Evolutionary conservation across 2,329 filamentous ascomycete genomes (phyloP).

Genomic region (Colletotrichum tropicicola): DNA sequence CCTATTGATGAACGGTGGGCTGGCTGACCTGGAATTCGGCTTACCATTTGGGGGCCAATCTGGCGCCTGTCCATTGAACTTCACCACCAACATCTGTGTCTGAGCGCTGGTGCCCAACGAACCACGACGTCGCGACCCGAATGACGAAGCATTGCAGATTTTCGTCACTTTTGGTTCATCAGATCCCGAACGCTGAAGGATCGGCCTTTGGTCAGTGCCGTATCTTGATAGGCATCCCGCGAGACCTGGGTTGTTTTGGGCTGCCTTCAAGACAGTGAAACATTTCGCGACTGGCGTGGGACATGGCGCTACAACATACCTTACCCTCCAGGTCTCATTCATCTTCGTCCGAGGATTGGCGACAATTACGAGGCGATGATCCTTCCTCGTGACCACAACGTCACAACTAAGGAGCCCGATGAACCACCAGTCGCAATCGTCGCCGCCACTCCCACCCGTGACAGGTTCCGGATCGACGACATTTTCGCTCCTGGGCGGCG

Average conservation of each 20-base stretch:
- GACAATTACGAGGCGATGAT: slow-evolving; percentile 3
- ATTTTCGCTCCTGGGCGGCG: no score
- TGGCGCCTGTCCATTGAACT: background rate
- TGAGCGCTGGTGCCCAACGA: slow-evolving; percentile 23
- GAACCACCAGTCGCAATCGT: background rate
- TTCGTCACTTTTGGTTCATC: background rate
- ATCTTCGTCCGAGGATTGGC: background rate
- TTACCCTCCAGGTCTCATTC: slow-evolving; percentile 12
- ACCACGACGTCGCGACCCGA: background rate
- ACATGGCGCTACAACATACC: slow-evolving; percentile 11
- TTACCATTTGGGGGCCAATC: slow-evolving; percentile 9
- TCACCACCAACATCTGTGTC: background rate
- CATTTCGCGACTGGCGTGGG: slow-evolving; percentile 6
- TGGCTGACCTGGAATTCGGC: background rate
- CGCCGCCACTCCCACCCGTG: background rate
- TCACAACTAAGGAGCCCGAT: background rate
- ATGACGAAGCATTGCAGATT: slow-evolving; percentile 5
- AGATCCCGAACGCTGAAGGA: background rate
- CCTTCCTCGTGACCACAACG: background rate
- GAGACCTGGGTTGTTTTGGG: background rate
- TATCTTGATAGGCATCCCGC: background rate
- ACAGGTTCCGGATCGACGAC: no score
- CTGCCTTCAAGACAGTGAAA: background rate
- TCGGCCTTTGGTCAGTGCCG: slow-evolving; percentile 1
- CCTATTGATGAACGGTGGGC: background rate